These are phyloP conservation scores for Paxillus rubicundulus DNA, from an alignment of 768 basidiomycete genomes.

Conservation along the genomic window DNA sequence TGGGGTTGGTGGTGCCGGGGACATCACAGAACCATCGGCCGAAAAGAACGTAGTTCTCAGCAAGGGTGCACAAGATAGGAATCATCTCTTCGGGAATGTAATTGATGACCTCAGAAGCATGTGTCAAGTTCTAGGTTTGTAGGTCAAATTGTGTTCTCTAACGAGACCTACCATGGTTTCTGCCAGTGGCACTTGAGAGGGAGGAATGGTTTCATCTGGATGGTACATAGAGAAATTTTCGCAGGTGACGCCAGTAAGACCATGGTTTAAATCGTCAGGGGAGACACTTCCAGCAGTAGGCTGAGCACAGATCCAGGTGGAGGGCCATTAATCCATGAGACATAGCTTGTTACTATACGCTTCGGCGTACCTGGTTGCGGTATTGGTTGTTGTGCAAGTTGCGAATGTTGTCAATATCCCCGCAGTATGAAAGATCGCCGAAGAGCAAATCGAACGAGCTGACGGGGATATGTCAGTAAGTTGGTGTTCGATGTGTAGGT, in stretches of 20 bases:
- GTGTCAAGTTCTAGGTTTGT: slow-evolving; percentile 9
- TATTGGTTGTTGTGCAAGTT: slow-evolving; percentile 12
- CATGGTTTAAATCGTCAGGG: slow-evolving; percentile 26
- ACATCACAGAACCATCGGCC: slow-evolving; percentile 26
- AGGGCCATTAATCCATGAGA: no score
- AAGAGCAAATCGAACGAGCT: slow-evolving; percentile 28
- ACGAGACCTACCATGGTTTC: slow-evolving; percentile 25
- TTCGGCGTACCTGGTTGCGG: slow-evolving; percentile 21
- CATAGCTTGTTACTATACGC: no score
- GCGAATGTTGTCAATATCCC: slow-evolving; percentile 24
- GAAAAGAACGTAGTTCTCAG: slow-evolving; percentile 23
- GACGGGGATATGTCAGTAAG: background rate
- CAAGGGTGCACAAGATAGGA: slow-evolving; percentile 22
- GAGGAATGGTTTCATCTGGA: slow-evolving; percentile 14
- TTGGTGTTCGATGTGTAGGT: background rate
- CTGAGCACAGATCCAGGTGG: slow-evolving; percentile 17
- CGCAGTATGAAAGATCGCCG: slow-evolving; percentile 25
- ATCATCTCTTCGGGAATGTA: slow-evolving; percentile 24
- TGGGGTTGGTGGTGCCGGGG: slow-evolving; percentile 26
- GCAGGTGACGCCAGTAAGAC: slow-evolving; percentile 22
- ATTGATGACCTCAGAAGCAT: slow-evolving; percentile 17
- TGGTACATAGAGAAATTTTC: slow-evolving; percentile 22
- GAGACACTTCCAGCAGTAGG: slow-evolving; percentile 16
- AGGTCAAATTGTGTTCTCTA: slow-evolving; percentile 17
- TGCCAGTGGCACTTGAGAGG: background rate